Percentiles rank a stretch among this genome's conserved stretches.
Evolutionary conservation across 306 rosid species (phyloP).

Genomic region (Corylus heterophylla): DNA sequence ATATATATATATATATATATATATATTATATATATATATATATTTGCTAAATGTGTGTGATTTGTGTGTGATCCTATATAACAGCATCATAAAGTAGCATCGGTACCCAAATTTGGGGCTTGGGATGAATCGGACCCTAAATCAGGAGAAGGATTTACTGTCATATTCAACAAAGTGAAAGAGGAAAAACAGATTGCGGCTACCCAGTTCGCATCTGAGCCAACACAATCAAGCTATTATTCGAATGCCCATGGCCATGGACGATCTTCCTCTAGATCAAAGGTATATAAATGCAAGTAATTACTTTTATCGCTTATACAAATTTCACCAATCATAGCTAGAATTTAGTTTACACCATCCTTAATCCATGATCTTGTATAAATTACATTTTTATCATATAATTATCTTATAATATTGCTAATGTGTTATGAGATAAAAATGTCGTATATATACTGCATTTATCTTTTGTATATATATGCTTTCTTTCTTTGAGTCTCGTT

Average conservation of each 20-base stretch:
- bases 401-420: too few relatives aligned
- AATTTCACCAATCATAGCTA: background rate
- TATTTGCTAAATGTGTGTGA: background rate
- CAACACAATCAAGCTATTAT: background rate
- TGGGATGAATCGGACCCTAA: constrained; percentile 53
- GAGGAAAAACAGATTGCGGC: constrained; percentile 32
- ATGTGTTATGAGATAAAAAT: too few relatives aligned
- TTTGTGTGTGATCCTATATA: background rate
- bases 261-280: constrained; percentile 13
- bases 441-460: too few relatives aligned
- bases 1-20: too few relatives aligned
- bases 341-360: background rate
- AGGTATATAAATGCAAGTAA: constrained; percentile 12
- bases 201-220: background rate
- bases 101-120: constrained; percentile 57
- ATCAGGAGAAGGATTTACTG: constrained; percentile 51
- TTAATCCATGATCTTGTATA: background rate
- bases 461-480: too few relatives aligned
- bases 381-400: background rate
- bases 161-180: constrained; percentile 37
- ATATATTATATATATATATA: too few relatives aligned
- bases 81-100: constrained; percentile 32
- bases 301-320: too few relatives aligned
- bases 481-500: background rate
- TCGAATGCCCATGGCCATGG: background rate